Base-by-base conservation (phyloP, 1,284 basidiomycete species). In the Sphaerobolus stellatus region DNA sequence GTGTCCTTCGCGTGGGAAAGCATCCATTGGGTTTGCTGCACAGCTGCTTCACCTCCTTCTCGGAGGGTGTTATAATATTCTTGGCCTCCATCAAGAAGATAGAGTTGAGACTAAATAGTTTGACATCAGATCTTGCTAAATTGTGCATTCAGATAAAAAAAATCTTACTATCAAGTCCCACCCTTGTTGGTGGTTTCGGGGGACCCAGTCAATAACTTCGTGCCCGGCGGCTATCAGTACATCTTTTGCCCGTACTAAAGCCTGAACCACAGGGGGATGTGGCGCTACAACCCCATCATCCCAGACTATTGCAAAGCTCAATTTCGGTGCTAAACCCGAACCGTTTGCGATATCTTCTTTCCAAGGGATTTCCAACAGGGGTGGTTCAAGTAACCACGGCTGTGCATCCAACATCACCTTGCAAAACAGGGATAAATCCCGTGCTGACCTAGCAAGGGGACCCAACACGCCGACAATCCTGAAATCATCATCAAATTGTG, bases 231-330 rank as follows among this genome's bases (percentile, higher is more conserved):
- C 71, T 50, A 72, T 60, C 34, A 86, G 65, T 9, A 73, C 75
- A 13, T 68, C 63, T 59, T 73, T 76, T 49, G 72, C 72, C 52
- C 62, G 68, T 57, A 71, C 64, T 59, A 85, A 55, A 11, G 79
- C 81, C 33, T 74, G 68, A 4, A 64, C 60, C 52, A 83, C 75
- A 1, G 83, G 81, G 27, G 83, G 80, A 53, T 80, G 77, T 9
- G 83, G 82, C 28, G 66, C 66, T 18, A 80, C 79, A 25, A 80
- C 72, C 5, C 79, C 80, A 59, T 85, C 81, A 58, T 83, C 76
- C 68, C 72, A 74, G 55, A 83, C 66, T 54, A 86, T 66, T 22
- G 76, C 80, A 61, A 85, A 75, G 31, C 72, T 75, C 36, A 86
- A 68, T 58, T 70, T 74, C 52, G 69, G 59, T 4, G 78, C 75